Evolutionary conservation across 1,284 basidiomycete species (phyloP).

Genomic region (Moesziomyces aphidis): DNA sequence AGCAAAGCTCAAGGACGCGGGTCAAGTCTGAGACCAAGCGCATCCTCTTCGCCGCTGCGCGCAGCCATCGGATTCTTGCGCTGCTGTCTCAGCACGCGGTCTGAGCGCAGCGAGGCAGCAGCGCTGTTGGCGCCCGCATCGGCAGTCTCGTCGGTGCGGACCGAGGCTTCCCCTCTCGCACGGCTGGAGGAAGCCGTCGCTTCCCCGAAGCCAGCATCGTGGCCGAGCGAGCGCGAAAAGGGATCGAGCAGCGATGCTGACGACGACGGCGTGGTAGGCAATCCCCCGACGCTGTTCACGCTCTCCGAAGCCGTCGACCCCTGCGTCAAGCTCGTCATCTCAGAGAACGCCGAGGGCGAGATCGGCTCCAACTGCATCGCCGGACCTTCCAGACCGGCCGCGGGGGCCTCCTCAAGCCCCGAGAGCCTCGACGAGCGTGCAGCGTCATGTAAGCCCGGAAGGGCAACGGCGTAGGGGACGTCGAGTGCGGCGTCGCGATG

Average conservation of each 20-base stretch:
- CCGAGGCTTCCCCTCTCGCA: too few species aligned
- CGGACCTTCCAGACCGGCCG: conserved; percentile 1
- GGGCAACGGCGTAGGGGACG: conserved; percentile 5
- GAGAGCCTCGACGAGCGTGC: conserved; percentile 1
- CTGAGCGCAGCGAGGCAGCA: neutral
- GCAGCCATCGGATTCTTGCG: conserved; percentile 11
- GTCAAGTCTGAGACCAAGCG: conserved; percentile 19
- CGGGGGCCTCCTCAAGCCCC: neutral
- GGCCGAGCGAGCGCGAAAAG: conserved; percentile 7
- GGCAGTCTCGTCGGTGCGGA: neutral
- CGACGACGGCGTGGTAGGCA: conserved; percentile 36
- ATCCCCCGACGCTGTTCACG: conserved; percentile 22
- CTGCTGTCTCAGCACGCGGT: conserved; percentile 15
- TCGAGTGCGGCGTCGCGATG: conserved; percentile 6
- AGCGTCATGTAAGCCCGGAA: neutral
- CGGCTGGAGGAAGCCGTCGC: neutral
- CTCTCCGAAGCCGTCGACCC: conserved; percentile 40
- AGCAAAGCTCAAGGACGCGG: conserved; percentile 7
- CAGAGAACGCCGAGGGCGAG: conserved; percentile 41
- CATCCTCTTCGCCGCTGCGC: conserved; percentile 9
- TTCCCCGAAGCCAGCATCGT: neutral
- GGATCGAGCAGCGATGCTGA: conserved; percentile 16
- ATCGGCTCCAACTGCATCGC: conserved; percentile 17
- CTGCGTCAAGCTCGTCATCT: conserved; percentile 46
- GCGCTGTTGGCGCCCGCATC: conserved; percentile 1